Conservation (phyloP, 164 flowering plant genomes). For the Aristolochia contorta region DNA sequence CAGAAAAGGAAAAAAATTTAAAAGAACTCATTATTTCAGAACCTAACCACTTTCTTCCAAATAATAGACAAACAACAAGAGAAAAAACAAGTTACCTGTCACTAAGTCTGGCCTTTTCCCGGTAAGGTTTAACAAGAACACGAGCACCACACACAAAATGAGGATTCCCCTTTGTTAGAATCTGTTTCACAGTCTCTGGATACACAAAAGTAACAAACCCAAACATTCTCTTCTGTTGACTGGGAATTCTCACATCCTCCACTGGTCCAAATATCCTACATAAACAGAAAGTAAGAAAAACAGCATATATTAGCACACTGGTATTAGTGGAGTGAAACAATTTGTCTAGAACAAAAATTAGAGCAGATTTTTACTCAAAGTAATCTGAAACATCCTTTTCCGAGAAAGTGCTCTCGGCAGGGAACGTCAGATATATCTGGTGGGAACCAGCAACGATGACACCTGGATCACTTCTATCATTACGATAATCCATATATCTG, state of each 20-base stretch:
- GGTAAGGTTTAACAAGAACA: slow-evolving; percentile 91
- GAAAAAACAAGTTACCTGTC: slow-evolving; percentile 38
- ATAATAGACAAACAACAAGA: too few species aligned
- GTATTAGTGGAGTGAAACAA: too few species aligned
- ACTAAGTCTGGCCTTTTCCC: slow-evolving; percentile 61
- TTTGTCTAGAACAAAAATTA: too few species aligned
- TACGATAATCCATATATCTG: slow-evolving; percentile 40
- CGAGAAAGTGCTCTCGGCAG: slow-evolving; percentile 84
- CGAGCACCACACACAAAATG: slow-evolving; percentile 89
- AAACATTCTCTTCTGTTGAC: slow-evolving; percentile 84
- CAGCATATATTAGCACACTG: background rate
- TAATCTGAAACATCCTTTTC: slow-evolving; percentile 85
- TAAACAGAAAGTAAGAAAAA: slow-evolving; percentile 3
- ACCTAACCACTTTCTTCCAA: too few species aligned
- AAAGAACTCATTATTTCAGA: too few species aligned
- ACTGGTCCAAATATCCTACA: slow-evolving; percentile 72
- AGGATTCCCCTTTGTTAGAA: slow-evolving; percentile 67
- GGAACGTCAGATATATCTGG: slow-evolving; percentile 91
- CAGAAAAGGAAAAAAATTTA: too few species aligned
- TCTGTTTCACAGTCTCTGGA: slow-evolving; percentile 60
- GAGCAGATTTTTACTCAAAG: slow-evolving; percentile 39
- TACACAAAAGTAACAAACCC: slow-evolving; percentile 84
- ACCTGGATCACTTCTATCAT: slow-evolving; percentile 60
- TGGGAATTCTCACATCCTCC: slow-evolving; percentile 96
- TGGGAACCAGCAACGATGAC: slow-evolving; percentile 59